A percentile compares a stretch with the other conserved stretches of the same genome.
These are phyloP conservation scores for Globisporangium polare DNA, from an alignment of 352 stramenopile genomes.

Conservation along the genomic window DNA sequence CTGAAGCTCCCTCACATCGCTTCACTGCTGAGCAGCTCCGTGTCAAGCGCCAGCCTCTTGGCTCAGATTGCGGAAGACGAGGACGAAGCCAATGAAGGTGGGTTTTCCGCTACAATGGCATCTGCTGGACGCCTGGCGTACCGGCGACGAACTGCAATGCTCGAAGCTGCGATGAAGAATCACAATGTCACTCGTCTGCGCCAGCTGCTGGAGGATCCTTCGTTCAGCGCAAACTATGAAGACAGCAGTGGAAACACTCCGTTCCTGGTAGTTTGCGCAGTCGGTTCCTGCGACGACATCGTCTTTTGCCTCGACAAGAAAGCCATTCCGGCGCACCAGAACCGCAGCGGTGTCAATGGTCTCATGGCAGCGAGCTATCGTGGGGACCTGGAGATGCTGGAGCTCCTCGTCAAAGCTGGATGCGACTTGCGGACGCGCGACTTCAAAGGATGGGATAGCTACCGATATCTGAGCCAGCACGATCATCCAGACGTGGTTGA, in stretches of 20 bases:
- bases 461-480: conserved; percentile 35
- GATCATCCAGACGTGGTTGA: conserved; percentile 44
- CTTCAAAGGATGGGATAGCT: conserved; percentile 36
- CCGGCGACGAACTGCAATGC: conserved; percentile 16
- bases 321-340: conserved; percentile 43
- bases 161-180: conserved; percentile 36
- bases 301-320: conserved; percentile 30
- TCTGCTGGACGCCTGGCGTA: conserved; percentile 7
- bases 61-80: conserved; percentile 38
- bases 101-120: not conserved
- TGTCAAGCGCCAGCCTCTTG: conserved; percentile 21
- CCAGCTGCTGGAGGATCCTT: conserved; percentile 27
- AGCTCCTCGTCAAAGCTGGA: conserved; percentile 33
- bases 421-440: conserved; percentile 37
- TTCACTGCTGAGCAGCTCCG: conserved; percentile 25
- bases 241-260: conserved; percentile 33
- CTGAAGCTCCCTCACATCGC: conserved; percentile 25
- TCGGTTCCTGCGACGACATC: conserved; percentile 31
- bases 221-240: conserved; percentile 53
- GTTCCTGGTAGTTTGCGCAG: conserved; percentile 28
- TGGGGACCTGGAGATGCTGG: conserved; percentile 31
- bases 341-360: conserved; percentile 36
- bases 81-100: conserved; percentile 16
- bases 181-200: conserved; percentile 27
- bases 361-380: conserved; percentile 47